Conservation (phyloP, 108 stramenopile genomes). For the Cyclotella baltica region DNA sequence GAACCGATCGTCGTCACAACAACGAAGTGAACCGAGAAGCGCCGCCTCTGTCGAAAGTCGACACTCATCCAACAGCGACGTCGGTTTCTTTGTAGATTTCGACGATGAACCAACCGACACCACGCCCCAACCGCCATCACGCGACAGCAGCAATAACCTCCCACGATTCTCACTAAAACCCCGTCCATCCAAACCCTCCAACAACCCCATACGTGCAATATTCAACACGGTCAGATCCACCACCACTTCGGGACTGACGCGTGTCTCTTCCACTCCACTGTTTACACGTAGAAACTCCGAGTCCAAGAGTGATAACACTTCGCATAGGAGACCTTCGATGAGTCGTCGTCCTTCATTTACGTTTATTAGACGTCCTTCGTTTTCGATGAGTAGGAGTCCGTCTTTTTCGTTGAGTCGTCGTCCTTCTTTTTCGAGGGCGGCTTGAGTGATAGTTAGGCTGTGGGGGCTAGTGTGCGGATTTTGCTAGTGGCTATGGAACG, state of each 20-base stretch:
- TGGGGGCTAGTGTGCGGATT: too few species aligned
- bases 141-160: too few species aligned
- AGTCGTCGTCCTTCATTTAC: neutral
- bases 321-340: neutral
- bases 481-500: too few species aligned
- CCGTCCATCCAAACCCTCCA: neutral
- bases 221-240: neutral
- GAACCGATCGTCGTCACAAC: neutral
- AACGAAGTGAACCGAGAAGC: neutral
- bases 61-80: neutral
- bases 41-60: neutral
- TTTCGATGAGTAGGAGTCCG: neutral
- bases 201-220: neutral
- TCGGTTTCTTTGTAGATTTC: neutral
- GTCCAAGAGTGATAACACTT: neutral
- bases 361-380: neutral
- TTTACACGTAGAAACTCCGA: neutral
- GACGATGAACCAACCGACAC: neutral
- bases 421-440: neutral
- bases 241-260: neutral
- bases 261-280: neutral
- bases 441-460: too few species aligned
- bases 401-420: neutral
- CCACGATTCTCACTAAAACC: neutral
- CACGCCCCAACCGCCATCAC: too few species aligned